These are phyloP conservation scores for Aspergillus felis DNA, from an alignment of 2,329 filamentous ascomycete genomes.

Conservation along the genomic window DNA sequence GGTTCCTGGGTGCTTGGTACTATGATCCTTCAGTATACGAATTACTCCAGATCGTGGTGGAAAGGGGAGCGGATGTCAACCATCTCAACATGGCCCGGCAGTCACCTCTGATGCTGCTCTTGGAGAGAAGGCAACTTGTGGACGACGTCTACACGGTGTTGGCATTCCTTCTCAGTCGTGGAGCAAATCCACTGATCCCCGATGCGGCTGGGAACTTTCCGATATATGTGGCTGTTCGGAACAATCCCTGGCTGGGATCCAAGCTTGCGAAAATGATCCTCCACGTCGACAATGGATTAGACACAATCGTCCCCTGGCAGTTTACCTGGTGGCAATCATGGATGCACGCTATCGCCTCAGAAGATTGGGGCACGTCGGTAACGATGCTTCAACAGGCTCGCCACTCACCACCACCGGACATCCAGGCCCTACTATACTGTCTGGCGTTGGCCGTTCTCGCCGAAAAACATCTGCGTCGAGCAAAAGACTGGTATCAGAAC, in stretches of 20 bases:
- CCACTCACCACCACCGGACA: background rate
- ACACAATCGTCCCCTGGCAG: background rate
- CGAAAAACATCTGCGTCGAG: background rate
- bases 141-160: background rate
- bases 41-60: background rate
- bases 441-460: background rate
- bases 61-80: background rate
- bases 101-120: background rate
- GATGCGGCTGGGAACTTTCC: background rate
- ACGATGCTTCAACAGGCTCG: constrained; percentile 4
- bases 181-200: background rate
- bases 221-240: background rate
- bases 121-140: background rate
- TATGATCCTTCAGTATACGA: background rate
- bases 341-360: background rate
- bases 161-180: background rate
- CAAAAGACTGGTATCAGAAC: background rate
- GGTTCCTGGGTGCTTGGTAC: background rate
- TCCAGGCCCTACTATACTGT: background rate
- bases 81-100: background rate
- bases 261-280: background rate
- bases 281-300: background rate
- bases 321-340: background rate
- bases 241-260: background rate
- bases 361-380: background rate